These are phyloP conservation scores for Scleromitrula shiraiana DNA, from an alignment of 2,329 filamentous ascomycete species.

Conservation along the genomic window DNA sequence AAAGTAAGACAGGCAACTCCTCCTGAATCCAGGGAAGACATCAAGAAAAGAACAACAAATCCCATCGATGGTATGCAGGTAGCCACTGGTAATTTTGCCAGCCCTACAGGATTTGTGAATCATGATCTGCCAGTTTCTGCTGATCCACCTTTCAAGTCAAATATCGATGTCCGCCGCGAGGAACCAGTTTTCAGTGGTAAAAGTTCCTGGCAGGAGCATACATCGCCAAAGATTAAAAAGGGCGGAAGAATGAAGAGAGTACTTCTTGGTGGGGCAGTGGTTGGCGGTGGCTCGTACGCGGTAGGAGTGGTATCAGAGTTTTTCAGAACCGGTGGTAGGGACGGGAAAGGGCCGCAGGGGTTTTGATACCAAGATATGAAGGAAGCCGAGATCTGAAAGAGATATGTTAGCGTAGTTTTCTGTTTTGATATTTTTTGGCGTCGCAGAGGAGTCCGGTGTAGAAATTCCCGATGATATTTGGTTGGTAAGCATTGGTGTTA, in stretches of 20 bases:
- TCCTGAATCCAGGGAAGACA: slow-evolving; percentile 12
- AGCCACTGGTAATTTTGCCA: slow-evolving; percentile 51
- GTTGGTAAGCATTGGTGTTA: slow-evolving; percentile 6
- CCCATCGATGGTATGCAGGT: slow-evolving; percentile 44
- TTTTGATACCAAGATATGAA: slow-evolving; percentile 14
- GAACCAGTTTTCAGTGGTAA: slow-evolving; percentile 41
- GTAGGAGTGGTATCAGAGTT: slow-evolving; percentile 52
- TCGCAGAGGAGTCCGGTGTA: slow-evolving; percentile 1
- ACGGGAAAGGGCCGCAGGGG: slow-evolving; percentile 32
- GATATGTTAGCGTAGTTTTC: neutral
- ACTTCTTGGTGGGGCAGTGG: slow-evolving; percentile 43
- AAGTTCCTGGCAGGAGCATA: slow-evolving; percentile 23
- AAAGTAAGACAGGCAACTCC: slow-evolving; percentile 39
- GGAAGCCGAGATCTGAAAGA: neutral
- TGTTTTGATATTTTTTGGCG: neutral
- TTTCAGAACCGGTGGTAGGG: slow-evolving; percentile 40
- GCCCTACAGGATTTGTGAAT: slow-evolving; percentile 58
- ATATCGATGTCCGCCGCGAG: slow-evolving; percentile 38
- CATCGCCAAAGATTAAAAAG: slow-evolving; percentile 29
- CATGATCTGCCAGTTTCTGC: slow-evolving; percentile 39
- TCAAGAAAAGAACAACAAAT: slow-evolving; percentile 33
- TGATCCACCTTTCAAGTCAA: slow-evolving; percentile 36
- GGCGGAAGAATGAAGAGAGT: slow-evolving; percentile 40
- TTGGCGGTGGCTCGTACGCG: slow-evolving; percentile 49
- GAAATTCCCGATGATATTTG: neutral